Evolutionary conservation across 306 rosid species (phyloP).

Genomic region (Spatholobus suberectus): DNA sequence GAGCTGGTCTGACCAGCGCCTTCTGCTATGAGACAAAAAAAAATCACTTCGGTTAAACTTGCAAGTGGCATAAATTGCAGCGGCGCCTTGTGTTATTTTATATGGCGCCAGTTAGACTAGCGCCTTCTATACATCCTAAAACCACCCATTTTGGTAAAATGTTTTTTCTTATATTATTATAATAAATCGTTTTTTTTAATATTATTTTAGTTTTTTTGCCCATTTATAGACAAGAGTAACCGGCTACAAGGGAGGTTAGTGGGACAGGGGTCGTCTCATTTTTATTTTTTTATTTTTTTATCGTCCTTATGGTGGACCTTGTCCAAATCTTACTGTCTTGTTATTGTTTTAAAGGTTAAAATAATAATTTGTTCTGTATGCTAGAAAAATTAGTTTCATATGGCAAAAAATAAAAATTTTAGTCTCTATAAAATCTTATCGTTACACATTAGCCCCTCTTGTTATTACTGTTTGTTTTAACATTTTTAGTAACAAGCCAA

Average conservation of each 20-base stretch:
- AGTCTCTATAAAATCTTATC: not conserved
- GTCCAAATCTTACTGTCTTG: not conserved
- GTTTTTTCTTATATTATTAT: too few species aligned
- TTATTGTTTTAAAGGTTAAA: not conserved
- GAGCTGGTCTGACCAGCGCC: too few species aligned
- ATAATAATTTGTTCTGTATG: not conserved
- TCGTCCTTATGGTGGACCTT: not conserved
- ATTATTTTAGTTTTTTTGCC: too few species aligned
- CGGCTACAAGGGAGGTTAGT: not conserved
- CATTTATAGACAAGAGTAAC: not conserved
- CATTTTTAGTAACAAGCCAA: not conserved
- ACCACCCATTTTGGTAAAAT: too few species aligned
- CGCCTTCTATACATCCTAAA: too few species aligned
- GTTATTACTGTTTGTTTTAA: not conserved
- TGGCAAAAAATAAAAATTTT: not conserved
- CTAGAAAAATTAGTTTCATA: not conserved
- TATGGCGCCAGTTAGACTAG: too few species aligned
- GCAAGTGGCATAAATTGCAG: too few species aligned
- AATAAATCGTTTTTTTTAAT: too few species aligned
- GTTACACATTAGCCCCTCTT: not conserved
- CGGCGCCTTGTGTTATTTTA: too few species aligned
- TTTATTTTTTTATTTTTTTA: not conserved
- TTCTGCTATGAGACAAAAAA: too few species aligned
- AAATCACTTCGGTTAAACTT: too few species aligned
- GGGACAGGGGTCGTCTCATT: too few species aligned